Conservation (phyloP, 2,329 filamentous ascomycete genomes). For the Scedosporium apiospermum region DNA sequence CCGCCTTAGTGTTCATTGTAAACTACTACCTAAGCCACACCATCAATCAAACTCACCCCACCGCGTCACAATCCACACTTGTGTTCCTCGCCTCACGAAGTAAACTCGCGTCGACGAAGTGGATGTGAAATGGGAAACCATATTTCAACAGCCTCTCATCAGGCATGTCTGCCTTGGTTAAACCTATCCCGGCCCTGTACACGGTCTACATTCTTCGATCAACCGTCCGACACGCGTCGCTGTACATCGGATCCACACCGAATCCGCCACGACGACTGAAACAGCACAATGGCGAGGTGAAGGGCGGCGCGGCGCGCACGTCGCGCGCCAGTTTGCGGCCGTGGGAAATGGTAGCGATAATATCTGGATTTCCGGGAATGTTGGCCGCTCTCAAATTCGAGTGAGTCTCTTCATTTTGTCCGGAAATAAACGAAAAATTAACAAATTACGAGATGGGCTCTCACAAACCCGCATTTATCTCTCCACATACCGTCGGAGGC, state of each 20-base stretch:
- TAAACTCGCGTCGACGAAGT: background rate
- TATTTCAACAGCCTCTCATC: slow-evolving; percentile 1
- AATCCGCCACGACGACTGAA: slow-evolving; percentile 74
- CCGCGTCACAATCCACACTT: too few species aligned
- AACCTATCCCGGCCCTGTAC: slow-evolving; percentile 77
- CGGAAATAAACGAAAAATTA: background rate
- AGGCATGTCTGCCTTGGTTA: slow-evolving; percentile 32
- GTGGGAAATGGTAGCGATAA: slow-evolving; percentile 83
- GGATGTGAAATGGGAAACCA: background rate
- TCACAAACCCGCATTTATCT: slow-evolving; percentile 76
- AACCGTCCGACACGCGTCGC: slow-evolving; percentile 56
- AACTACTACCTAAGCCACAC: too few species aligned
- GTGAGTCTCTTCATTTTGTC: slow-evolving; percentile 37
- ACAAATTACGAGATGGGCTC: slow-evolving; percentile 63
- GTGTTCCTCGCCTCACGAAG: too few species aligned
- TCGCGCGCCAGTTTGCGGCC: slow-evolving; percentile 59
- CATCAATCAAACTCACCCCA: too few species aligned
- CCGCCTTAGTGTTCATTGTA: too few species aligned
- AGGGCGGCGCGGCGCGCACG: slow-evolving; percentile 75
- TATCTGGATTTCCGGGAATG: slow-evolving; percentile 81
- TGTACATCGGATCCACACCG: slow-evolving; percentile 90
- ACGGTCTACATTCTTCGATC: slow-evolving; percentile 89
- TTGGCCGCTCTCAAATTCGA: slow-evolving; percentile 90
- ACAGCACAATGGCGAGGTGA: slow-evolving; percentile 81
- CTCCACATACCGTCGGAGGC: slow-evolving; percentile 62